These are phyloP conservation scores for Tritrichomonas foetus DNA, from an alignment of 208 protist species.

Conservation along the genomic window DNA sequence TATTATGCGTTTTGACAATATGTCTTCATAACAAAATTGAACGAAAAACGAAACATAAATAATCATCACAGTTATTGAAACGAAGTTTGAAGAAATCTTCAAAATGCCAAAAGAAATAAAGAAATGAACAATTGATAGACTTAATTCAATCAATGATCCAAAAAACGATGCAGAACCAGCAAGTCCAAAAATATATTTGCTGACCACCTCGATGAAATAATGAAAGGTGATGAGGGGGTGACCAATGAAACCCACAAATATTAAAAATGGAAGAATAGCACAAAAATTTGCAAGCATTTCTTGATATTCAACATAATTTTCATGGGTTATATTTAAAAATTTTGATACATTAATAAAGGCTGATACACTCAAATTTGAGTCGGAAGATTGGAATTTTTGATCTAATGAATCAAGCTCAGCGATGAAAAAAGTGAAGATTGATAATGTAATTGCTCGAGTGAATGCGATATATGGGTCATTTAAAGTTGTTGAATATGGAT, in stretches of 20 bases:
- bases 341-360: too few relatives aligned
- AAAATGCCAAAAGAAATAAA: background rate
- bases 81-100: too few relatives aligned
- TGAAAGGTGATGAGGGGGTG: background rate
- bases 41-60: background rate
- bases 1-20: background rate
- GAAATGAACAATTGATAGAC: background rate
- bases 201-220: background rate
- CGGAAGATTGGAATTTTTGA: too few relatives aligned
- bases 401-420: too few relatives aligned
- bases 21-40: background rate
- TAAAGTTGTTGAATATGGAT: slow-evolving; percentile 36
- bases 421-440: too few relatives aligned
- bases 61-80: background rate
- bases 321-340: too few relatives aligned
- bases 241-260: background rate
- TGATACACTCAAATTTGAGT: too few relatives aligned
- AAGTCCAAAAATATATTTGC: background rate
- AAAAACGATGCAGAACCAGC: background rate
- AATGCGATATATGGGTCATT: background rate
- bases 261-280: background rate
- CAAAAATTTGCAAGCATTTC: background rate
- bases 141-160: background rate
- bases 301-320: too few relatives aligned
- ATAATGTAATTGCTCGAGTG: background rate